These are phyloP conservation scores for Debaryomyces fabryi DNA, from an alignment of 1,139 yeast species.

Conservation along the genomic window DNA sequence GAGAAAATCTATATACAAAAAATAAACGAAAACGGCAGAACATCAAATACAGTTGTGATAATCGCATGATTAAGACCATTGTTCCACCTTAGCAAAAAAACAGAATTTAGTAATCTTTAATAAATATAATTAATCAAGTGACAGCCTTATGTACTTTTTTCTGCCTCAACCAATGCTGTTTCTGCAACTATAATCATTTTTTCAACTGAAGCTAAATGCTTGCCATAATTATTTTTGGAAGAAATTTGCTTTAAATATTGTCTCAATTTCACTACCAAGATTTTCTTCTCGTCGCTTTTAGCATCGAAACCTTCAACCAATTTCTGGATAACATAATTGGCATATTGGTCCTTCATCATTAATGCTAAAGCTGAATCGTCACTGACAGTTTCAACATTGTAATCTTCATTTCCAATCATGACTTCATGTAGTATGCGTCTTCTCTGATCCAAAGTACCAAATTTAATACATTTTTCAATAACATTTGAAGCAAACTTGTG, in stretches of 20 bases:
- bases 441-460: constrained; percentile 68
- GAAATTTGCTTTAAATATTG: constrained; percentile 63
- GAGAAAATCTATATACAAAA: constrained; percentile 1
- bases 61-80: background rate
- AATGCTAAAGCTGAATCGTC: constrained; percentile 68
- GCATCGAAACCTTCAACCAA: constrained; percentile 77
- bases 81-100: background rate
- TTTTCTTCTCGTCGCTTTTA: constrained; percentile 63
- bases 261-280: constrained; percentile 62
- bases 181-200: constrained; percentile 65
- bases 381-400: constrained; percentile 41
- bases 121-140: background rate
- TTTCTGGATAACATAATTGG: constrained; percentile 95
- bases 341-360: constrained; percentile 98
- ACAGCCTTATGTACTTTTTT: constrained; percentile 17
- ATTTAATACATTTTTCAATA: constrained; percentile 87
- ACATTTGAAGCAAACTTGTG: constrained; percentile 98
- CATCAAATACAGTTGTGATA: background rate
- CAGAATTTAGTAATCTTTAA: background rate
- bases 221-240: constrained; percentile 63
- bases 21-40: background rate
- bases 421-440: constrained; percentile 63
- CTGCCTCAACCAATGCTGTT: constrained; percentile 49
- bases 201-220: constrained; percentile 87
- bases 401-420: constrained; percentile 51